These are phyloP conservation scores for Spinacia oleracea DNA, from an alignment of 179 eudicot genomes.

Conservation along the genomic window DNA sequence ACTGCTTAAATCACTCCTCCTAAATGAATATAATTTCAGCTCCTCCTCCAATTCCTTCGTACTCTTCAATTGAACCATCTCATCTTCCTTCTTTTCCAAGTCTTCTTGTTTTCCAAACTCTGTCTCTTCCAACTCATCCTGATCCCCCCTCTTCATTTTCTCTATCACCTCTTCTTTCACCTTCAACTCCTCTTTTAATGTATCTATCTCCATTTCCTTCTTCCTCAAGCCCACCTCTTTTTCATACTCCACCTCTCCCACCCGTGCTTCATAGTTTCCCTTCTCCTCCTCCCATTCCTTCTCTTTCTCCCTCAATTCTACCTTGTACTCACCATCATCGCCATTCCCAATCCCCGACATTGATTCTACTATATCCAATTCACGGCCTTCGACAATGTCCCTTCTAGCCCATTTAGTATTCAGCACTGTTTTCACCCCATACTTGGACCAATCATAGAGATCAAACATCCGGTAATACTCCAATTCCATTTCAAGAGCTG, in stretches of 20 bases:
- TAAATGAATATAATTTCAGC: background rate
- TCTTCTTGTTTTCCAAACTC: too few relatives aligned
- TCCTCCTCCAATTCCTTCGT: background rate
- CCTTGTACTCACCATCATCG: background rate
- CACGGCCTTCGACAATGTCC: background rate
- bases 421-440: background rate
- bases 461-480: constrained; percentile 6
- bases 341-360: background rate
- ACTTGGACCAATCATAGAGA: constrained; percentile 1
- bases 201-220: background rate
- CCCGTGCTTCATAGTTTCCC: background rate
- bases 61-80: too few relatives aligned
- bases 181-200: background rate
- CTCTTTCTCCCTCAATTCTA: background rate
- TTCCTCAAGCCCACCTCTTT: background rate
- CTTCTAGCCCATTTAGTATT: background rate
- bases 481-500: background rate
- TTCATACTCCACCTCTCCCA: background rate
- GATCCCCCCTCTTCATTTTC: background rate
- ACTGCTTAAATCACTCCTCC: background rate
- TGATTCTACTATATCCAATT: background rate
- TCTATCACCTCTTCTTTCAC: background rate
- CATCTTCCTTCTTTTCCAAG: too few relatives aligned
- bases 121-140: too few relatives aligned
- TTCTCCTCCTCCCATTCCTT: background rate